phyloP scores from a whole-genome alignment of 208 protist species.

The Trypanosoma avium region DNA sequence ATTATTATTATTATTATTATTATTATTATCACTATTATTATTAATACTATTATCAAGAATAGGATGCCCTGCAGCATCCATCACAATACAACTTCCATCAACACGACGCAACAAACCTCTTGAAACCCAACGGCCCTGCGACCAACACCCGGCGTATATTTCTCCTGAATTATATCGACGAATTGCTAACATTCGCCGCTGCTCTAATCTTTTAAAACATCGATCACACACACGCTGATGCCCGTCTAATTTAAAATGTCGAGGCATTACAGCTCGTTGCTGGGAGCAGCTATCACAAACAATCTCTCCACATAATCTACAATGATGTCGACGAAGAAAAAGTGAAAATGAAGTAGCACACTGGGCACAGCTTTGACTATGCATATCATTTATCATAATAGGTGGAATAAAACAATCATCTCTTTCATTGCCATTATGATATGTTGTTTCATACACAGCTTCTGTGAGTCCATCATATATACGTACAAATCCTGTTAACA shows the following conservation, averaged over 20 bases:
- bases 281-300: slow-evolving; percentile 90
- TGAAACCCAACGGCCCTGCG: slow-evolving; percentile 64
- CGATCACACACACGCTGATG: slow-evolving; percentile 72
- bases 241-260: slow-evolving; percentile 45
- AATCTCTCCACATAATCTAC: slow-evolving; percentile 90
- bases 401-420: slow-evolving; percentile 82
- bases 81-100: slow-evolving; percentile 73
- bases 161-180: slow-evolving; percentile 53
- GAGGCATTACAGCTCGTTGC: slow-evolving; percentile 58
- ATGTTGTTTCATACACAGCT: slow-evolving; percentile 77
- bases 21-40: not conserved
- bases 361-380: slow-evolving; percentile 58
- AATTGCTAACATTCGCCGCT: slow-evolving; percentile 69
- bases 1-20: not conserved
- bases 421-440: slow-evolving; percentile 73
- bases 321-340: slow-evolving; percentile 89
- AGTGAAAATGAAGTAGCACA: slow-evolving; percentile 78
- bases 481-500: slow-evolving; percentile 50
- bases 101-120: slow-evolving; percentile 72
- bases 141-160: slow-evolving; percentile 84
- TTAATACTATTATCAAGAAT: slow-evolving; percentile 24
- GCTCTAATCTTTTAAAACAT: slow-evolving; percentile 67
- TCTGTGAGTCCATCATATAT: slow-evolving; percentile 49
- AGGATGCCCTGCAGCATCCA: slow-evolving; percentile 52
- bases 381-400: slow-evolving; percentile 69